Percentiles rank a stretch among this genome's conserved stretches.
phyloP scores from a whole-genome alignment of 352 stramenopile species.

The Phytopythium oedochilum region DNA sequence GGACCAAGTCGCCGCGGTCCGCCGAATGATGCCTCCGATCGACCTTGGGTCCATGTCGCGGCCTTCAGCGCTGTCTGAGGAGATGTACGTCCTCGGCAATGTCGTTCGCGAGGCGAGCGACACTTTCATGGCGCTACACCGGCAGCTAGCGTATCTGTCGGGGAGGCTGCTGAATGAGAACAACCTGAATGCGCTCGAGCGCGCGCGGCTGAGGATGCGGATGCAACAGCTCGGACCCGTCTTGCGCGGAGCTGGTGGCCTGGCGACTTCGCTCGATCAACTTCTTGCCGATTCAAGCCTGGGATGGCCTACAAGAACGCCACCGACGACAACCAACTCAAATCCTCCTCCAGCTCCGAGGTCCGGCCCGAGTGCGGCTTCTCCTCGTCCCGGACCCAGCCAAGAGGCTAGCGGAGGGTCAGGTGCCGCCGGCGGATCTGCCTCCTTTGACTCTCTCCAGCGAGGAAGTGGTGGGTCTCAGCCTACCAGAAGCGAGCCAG shows the following conservation, averaged over 20 bases:
- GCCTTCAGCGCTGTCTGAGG: slow-evolving; percentile 10
- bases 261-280: slow-evolving; percentile 4
- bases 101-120: slow-evolving; percentile 20
- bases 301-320: not conserved
- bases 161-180: slow-evolving; percentile 19
- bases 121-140: slow-evolving; percentile 31
- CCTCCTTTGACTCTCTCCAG: not conserved
- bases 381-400: not conserved
- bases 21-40: slow-evolving; percentile 21
- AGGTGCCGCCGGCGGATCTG: not conserved
- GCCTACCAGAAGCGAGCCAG: not conserved
- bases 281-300: slow-evolving; percentile 3
- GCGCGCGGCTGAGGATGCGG: slow-evolving; percentile 13
- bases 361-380: not conserved
- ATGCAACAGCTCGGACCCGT: slow-evolving; percentile 19
- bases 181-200: slow-evolving; percentile 16
- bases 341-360: not conserved
- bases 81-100: slow-evolving; percentile 29
- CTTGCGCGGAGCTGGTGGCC: slow-evolving; percentile 6
- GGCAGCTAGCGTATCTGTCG: slow-evolving; percentile 25
- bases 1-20: slow-evolving; percentile 17
- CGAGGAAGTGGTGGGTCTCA: not conserved
- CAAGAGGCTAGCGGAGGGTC: not conserved
- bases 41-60: slow-evolving; percentile 17
- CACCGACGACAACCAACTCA: not conserved